Conservation (phyloP, 179 eudicot genomes). For the Amaranthus tricolor region DNA sequence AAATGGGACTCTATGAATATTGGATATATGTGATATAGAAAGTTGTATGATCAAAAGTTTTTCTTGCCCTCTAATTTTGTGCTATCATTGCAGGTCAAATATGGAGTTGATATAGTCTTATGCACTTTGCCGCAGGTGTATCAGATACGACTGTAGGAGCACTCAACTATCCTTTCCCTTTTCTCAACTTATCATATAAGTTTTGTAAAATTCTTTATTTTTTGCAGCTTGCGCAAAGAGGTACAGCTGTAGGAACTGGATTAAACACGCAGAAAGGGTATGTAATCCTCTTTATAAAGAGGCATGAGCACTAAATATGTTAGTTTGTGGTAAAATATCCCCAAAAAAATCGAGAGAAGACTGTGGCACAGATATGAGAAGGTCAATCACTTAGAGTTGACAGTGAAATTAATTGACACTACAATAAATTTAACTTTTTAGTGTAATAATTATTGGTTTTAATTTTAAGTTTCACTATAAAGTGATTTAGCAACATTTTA, state of each 20-base stretch:
- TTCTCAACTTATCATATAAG: neutral
- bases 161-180: slow-evolving; percentile 6
- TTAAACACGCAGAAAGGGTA: slow-evolving; percentile 98
- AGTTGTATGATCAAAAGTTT: neutral
- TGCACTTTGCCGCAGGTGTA: slow-evolving; percentile 87
- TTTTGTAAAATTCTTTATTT: slow-evolving; percentile 19
- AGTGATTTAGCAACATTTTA: too few relatives aligned
- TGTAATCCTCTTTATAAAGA: slow-evolving; percentile 10
- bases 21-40: neutral
- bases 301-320: too few relatives aligned
- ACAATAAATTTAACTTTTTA: too few relatives aligned
- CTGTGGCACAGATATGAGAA: too few relatives aligned
- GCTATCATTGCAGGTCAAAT: slow-evolving; percentile 64
- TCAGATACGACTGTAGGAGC: slow-evolving; percentile 72
- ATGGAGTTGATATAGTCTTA: slow-evolving; percentile 77
- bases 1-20: neutral
- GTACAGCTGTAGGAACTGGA: slow-evolving; percentile 99
- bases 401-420: too few relatives aligned
- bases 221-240: slow-evolving; percentile 97
- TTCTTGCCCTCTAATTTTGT: slow-evolving; percentile 11
- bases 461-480: too few relatives aligned
- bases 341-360: too few relatives aligned
- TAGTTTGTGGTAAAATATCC: too few relatives aligned
- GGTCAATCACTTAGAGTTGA: too few relatives aligned
- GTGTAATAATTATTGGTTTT: too few relatives aligned